phyloP scores from a whole-genome alignment of 2,329 filamentous ascomycete genomes.

The Microdochium paspali region DNA sequence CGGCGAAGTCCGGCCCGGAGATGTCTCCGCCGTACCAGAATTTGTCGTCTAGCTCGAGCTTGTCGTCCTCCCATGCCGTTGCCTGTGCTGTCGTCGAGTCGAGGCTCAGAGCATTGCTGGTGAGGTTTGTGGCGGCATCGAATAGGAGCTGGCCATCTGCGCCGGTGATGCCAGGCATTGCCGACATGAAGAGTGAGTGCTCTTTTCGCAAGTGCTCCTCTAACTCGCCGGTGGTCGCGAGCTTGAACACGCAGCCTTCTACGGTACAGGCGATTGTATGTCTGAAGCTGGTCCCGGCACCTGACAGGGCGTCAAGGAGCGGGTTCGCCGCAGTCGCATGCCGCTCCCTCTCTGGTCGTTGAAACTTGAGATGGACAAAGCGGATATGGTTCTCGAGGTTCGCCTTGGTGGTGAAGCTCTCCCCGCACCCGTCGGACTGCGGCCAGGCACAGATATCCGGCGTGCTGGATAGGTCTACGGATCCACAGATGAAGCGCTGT shows the following conservation, averaged over 20 bases:
- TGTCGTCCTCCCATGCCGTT: background rate
- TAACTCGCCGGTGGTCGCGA: conserved; percentile 41
- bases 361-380: conserved; percentile 64
- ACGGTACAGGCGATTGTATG: conserved; percentile 32
- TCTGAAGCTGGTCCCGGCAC: conserved; percentile 27
- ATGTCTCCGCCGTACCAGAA: conserved; percentile 16
- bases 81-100: background rate
- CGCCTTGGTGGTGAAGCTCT: conserved; percentile 66
- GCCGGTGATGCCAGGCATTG: background rate
- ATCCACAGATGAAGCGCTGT: conserved; percentile 69
- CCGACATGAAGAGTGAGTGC: conserved; percentile 6
- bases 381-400: conserved; percentile 78
- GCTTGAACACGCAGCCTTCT: conserved; percentile 31
- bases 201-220: conserved; percentile 29
- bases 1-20: conserved; percentile 13
- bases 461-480: conserved; percentile 49
- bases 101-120: conserved; percentile 3
- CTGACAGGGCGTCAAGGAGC: conserved; percentile 32
- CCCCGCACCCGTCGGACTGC: conserved; percentile 60
- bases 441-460: conserved; percentile 56
- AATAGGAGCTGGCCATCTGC: background rate
- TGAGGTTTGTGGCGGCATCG: background rate
- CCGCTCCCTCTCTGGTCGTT: conserved; percentile 25
- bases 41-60: background rate
- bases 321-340: conserved; percentile 8